These are phyloP conservation scores for Penstemon eatonii DNA, from an alignment of 257 asterid genomes.

Conservation along the genomic window DNA sequence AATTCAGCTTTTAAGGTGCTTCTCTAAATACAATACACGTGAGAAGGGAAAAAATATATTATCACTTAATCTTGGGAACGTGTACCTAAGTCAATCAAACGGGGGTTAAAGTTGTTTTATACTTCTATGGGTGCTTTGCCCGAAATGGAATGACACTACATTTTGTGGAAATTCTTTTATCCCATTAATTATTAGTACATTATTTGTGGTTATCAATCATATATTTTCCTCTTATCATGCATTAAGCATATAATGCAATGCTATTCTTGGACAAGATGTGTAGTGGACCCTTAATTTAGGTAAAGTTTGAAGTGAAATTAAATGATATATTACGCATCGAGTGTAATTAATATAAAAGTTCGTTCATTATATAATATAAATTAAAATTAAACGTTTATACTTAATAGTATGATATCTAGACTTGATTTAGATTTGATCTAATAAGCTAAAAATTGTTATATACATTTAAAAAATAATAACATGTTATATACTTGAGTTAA, in stretches of 20 bases:
- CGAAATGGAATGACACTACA: constrained; percentile 33
- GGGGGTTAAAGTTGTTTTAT: constrained; percentile 22
- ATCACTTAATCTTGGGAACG: constrained; percentile 40
- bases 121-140: constrained; percentile 30
- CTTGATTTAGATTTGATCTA: not conserved
- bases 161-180: constrained; percentile 34
- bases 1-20: constrained; percentile 64
- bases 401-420: not conserved
- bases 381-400: too few relatives aligned
- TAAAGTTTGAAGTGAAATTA: too few relatives aligned
- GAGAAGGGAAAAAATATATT: constrained; percentile 28
- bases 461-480: too few relatives aligned
- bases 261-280: constrained; percentile 25
- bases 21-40: constrained; percentile 46
- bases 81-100: constrained; percentile 37
- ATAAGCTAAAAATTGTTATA: too few relatives aligned
- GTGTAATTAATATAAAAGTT: too few relatives aligned
- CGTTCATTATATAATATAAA: too few relatives aligned
- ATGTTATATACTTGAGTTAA: too few relatives aligned
- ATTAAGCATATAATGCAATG: constrained; percentile 1
- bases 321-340: too few relatives aligned
- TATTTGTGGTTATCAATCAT: constrained; percentile 32
- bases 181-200: constrained; percentile 18
- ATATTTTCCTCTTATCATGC: constrained; percentile 26
- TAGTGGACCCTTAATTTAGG: constrained; percentile 8